These are phyloP conservation scores for Phoma sp. DNA, from an alignment of 2,329 filamentous ascomycete genomes.

Conservation along the genomic window DNA sequence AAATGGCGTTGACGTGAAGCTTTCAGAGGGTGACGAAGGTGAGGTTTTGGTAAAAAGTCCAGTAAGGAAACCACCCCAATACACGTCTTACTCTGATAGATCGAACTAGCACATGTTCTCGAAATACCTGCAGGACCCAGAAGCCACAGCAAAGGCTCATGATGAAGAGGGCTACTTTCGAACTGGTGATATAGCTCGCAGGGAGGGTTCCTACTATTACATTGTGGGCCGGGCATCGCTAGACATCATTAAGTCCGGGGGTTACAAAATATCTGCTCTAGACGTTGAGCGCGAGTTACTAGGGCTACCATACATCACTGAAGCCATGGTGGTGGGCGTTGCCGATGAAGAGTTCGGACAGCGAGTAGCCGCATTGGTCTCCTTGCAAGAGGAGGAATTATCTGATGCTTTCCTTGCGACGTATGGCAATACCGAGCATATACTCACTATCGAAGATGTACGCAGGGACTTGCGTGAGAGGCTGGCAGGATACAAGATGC, in stretches of 20 bases:
- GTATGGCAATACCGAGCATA: constrained; percentile 21
- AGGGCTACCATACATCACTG: constrained; percentile 55
- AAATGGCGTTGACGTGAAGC: constrained; percentile 50
- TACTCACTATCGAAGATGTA: constrained; percentile 50
- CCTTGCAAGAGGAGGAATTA: constrained; percentile 44
- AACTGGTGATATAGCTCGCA: constrained; percentile 53
- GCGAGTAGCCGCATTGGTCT: constrained; percentile 61
- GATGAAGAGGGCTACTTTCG: constrained; percentile 57
- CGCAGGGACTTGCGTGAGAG: constrained; percentile 52
- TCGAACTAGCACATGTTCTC: constrained; percentile 48
- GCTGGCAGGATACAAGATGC: constrained; percentile 57
- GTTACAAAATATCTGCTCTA: constrained; percentile 62
- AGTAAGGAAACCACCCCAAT: constrained; percentile 14
- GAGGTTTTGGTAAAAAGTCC: constrained; percentile 53
- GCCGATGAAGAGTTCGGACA: constrained; percentile 61
- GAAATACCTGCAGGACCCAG: constrained; percentile 49
- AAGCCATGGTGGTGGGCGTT: constrained; percentile 62
- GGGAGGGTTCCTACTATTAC: constrained; percentile 55
- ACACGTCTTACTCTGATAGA: background rate
- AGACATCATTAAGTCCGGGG: constrained; percentile 62
- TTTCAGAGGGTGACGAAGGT: constrained; percentile 55
- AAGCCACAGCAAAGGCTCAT: constrained; percentile 55
- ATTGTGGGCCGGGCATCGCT: constrained; percentile 60
- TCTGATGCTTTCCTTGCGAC: constrained; percentile 25
- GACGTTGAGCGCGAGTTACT: constrained; percentile 62